phyloP scores from a whole-genome alignment of 352 stramenopile species.

The Thraustochytrium sp. region DNA sequence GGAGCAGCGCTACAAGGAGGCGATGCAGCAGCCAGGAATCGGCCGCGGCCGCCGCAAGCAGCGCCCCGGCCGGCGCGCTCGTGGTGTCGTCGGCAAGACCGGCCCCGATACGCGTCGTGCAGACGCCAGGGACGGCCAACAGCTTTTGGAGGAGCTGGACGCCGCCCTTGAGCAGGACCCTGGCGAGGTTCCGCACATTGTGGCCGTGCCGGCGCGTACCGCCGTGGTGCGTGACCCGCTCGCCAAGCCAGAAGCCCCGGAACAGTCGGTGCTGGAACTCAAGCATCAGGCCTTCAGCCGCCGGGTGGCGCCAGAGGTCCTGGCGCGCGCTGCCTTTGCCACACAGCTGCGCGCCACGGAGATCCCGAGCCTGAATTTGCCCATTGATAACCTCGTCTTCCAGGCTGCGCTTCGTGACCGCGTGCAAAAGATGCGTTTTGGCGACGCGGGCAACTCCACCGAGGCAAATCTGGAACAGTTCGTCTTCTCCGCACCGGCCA shows the following conservation, averaged over 20 bases:
- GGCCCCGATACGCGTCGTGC: too few species aligned
- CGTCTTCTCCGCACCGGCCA: not conserved
- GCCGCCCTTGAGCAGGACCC: not conserved
- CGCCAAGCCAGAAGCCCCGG: too few species aligned
- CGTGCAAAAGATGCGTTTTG: not conserved
- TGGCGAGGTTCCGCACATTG: not conserved
- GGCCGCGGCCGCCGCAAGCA: not conserved
- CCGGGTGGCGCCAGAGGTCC: not conserved
- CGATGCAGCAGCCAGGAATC: not conserved
- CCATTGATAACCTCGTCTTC: slow-evolving; percentile 8
- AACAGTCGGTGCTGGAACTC: not conserved
- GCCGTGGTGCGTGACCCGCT: too few species aligned
- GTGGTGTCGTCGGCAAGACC: too few species aligned
- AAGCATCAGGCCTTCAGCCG: not conserved
- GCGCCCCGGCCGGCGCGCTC: too few species aligned
- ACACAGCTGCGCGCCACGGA: not conserved
- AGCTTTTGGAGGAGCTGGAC: not conserved
- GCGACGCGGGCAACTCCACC: not conserved
- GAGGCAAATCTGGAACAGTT: not conserved
- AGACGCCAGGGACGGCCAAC: too few species aligned
- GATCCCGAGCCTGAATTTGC: not conserved
- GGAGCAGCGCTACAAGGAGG: not conserved
- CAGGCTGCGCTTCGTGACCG: not conserved
- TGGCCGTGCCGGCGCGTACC: too few species aligned
- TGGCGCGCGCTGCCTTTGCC: not conserved